Base-by-base conservation (phyloP, 768 basidiomycete species). In the Paxillus ammoniavirescens region DNA sequence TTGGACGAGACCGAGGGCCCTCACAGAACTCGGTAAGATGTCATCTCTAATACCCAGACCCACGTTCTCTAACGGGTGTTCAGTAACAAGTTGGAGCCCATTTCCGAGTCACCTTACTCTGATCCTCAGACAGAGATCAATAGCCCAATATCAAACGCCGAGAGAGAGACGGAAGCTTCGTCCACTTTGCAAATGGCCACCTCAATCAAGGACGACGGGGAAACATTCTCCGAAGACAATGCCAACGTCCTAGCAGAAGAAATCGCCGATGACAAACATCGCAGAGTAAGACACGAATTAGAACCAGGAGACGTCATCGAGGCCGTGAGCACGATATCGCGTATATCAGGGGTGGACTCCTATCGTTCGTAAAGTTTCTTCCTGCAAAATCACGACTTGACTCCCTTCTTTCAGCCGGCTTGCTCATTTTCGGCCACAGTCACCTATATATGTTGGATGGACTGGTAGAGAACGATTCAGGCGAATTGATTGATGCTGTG, bases 1-100 rank as follows among this genome's bases (percentile, higher is more conserved):
- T 70, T 96, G 42, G 94, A 96, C 57, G 93, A 95, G 62, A 94
- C 93, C 2, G 94, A 97, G 63, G 94, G 93, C 1, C 93, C 93
- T 1, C 80, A 90, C 61, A 82, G 93, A 44, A 88, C 91, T 49
- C 77, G 93, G 93, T 92, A 61, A 28, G 77, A 58, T 1, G 7
- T 38, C 4, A 28, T 7, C 14, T 18, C 15, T 3, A 8, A 5
- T 7, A 42, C 35, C 12, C 13, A 14, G 4, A 18, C 26, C 30
- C 6, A 10, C 14, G 36, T 15, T 50, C 6, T 10, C 53, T 66
- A 9, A 63, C 17, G 26, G 8, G 28, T 23, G 53, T 1, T 47
- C 36, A 93, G 91, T 61, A 91, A 88, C 67, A 90, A 89, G 65
- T 64, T 94, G 56, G 89, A 94, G 63, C 82, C 82, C 3, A 77